Base-by-base conservation (phyloP, 108 stramenopile genomes). In the Conticribra guillardii region DNA sequence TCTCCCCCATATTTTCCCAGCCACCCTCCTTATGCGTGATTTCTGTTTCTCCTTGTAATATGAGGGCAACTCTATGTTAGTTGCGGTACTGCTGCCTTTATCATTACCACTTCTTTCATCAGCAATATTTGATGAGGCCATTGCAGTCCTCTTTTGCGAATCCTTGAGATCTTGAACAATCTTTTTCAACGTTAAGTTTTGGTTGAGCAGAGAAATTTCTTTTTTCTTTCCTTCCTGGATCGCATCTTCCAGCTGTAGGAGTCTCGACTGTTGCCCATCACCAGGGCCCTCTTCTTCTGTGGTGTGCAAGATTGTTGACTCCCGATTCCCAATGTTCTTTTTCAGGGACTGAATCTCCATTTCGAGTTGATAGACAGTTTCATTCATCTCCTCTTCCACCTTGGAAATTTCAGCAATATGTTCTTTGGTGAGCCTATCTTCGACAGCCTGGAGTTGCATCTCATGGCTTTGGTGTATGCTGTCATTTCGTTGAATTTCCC, bases 311-410 rank as follows among this genome's bases (percentile, higher is more conserved):
- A 28, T 1, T 19, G 33, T 14, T 53, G 31, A 23, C 60, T 7
- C 28, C 0, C 52, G 32, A 26, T 44, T 24, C 1, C 19, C 33
- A 11, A 53, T 52, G 27, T 50, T 56, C 30, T 53, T 66, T 50
- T 71, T 71, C 58, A 79, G 31, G 4, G 30, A 37, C 34, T 61
- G 44, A 28, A 79, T 66, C 51, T 79, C 69, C 54, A 71, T 41
- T 55, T 79, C 64, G 23, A 79, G 69, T 41, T 71, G 64, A 47
- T 66, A 34, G 52, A 79, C 34, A 1, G 77, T 71, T 45, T 60
- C 50, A 33, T 79, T 79, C 70, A 66, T 71, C 34, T 71, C 70
- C 19, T 66, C 51, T 51, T 79, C 77, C 64, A 79, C n/a, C n/a
- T 41, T 50, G 3, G 44, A 58, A 21, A 79, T 71, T 8, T 46